A percentile compares a stretch with the other conserved stretches of the same genome.
These are phyloP conservation scores for Delonix regia DNA, from an alignment of 306 rosid genomes.

Conservation along the genomic window DNA sequence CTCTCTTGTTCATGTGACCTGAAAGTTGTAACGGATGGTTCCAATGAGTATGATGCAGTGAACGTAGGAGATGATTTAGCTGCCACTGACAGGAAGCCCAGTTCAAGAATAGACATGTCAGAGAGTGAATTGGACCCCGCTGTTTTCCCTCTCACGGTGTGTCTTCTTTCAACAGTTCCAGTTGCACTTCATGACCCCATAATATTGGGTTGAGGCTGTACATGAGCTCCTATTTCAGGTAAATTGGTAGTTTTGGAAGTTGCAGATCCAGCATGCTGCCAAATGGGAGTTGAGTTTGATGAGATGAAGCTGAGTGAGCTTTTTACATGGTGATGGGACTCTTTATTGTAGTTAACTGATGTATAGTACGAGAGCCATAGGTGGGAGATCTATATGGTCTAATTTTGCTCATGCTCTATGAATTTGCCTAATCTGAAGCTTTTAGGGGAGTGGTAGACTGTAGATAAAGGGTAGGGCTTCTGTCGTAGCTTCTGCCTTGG, in stretches of 20 bases:
- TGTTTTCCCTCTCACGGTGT: constrained; percentile 68
- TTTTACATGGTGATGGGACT: constrained; percentile 18
- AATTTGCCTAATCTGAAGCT: not conserved
- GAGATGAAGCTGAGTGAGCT: not conserved
- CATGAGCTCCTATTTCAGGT: constrained; percentile 69
- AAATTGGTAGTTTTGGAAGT: constrained; percentile 39
- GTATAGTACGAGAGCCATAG: constrained; percentile 47
- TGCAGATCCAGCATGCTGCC: constrained; percentile 20
- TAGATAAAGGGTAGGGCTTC: constrained; percentile 38
- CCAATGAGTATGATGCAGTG: constrained; percentile 30
- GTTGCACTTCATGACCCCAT: constrained; percentile 76
- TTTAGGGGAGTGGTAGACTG: not conserved
- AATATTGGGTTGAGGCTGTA: constrained; percentile 79
- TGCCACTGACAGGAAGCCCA: no score
- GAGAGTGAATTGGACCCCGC: constrained; percentile 53
- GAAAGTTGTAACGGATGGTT: constrained; percentile 30
- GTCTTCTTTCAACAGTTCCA: constrained; percentile 67
- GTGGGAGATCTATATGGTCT: constrained; percentile 30
- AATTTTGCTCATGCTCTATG: constrained; percentile 41
- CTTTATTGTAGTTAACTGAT: constrained; percentile 45
- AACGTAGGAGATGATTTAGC: no score
- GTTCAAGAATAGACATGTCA: not conserved
- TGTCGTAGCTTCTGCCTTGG: constrained; percentile 41
- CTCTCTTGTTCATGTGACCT: constrained; percentile 59
- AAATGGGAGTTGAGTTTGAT: constrained; percentile 4